phyloP scores from a whole-genome alignment of 257 asterid genomes.

The Thymus mandschuricus region DNA sequence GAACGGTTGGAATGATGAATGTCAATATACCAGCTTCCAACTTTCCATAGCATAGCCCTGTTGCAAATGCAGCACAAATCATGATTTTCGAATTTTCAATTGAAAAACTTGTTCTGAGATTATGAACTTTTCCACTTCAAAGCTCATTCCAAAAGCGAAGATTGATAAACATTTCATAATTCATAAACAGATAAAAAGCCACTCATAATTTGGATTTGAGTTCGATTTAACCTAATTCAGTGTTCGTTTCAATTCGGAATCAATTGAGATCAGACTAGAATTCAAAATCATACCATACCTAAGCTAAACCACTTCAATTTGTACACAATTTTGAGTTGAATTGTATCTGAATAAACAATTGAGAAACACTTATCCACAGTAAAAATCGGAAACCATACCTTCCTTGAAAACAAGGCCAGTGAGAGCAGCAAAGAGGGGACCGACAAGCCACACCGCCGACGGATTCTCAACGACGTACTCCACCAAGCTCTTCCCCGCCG shows the following conservation, averaged over 20 bases:
- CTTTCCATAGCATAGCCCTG: constrained; percentile 91
- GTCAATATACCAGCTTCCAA: constrained; percentile 82
- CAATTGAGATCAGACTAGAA: not conserved
- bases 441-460: constrained; percentile 81
- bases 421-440: constrained; percentile 89
- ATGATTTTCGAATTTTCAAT: not conserved
- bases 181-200: not conserved
- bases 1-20: constrained; percentile 77
- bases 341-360: not conserved
- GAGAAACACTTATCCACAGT: not conserved
- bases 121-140: not conserved
- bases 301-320: no score
- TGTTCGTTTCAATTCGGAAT: not conserved
- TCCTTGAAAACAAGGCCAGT: constrained; percentile 97
- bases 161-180: not conserved
- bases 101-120: not conserved
- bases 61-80: not conserved
- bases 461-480: constrained; percentile 77
- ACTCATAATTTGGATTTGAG: not conserved
- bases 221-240: not conserved
- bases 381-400: constrained; percentile 43
- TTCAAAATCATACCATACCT: no score
- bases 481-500: constrained; percentile 62
- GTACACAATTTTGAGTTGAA: not conserved
- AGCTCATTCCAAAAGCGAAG: not conserved